Evolutionary conservation across 306 rosid species (phyloP).

Genomic region (Cyamopsis tetragonoloba): DNA sequence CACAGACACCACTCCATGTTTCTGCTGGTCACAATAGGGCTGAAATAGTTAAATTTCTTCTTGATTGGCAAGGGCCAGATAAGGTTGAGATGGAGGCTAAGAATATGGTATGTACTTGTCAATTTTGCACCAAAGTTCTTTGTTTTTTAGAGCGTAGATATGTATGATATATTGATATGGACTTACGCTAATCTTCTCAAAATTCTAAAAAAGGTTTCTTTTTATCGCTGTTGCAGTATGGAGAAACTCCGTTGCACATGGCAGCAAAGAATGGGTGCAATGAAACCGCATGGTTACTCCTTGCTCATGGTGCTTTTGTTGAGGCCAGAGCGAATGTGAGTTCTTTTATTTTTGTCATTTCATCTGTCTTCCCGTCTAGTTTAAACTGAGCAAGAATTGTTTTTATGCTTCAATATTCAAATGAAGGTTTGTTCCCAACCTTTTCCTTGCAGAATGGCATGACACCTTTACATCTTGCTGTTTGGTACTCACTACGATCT

Average conservation of each 20-base stretch:
- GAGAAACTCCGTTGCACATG: conserved; percentile 97
- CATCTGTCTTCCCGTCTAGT: conserved; percentile 20
- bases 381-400: conserved; percentile 1
- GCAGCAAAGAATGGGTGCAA: conserved; percentile 93
- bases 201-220: neutral
- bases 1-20: conserved; percentile 87
- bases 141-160: neutral
- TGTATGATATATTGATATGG: neutral
- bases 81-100: conserved; percentile 77
- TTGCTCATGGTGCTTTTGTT: conserved; percentile 67
- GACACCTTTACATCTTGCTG: conserved; percentile 98
- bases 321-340: conserved; percentile 93
- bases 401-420: conserved; percentile 19
- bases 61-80: conserved; percentile 67
- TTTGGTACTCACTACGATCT: conserved; percentile 77
- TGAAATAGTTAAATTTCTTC: conserved; percentile 79
- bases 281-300: conserved; percentile 67
- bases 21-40: conserved; percentile 76
- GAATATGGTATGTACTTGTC: conserved; percentile 63
- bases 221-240: conserved; percentile 55
- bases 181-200: neutral
- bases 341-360: conserved; percentile 25
- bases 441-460: conserved; percentile 79
- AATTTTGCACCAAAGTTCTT: neutral
- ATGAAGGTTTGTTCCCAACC: conserved; percentile 16